Conservation (phyloP, 495 filamentous ascomycete genomes). For the Mytilinidion resinicola region DNA sequence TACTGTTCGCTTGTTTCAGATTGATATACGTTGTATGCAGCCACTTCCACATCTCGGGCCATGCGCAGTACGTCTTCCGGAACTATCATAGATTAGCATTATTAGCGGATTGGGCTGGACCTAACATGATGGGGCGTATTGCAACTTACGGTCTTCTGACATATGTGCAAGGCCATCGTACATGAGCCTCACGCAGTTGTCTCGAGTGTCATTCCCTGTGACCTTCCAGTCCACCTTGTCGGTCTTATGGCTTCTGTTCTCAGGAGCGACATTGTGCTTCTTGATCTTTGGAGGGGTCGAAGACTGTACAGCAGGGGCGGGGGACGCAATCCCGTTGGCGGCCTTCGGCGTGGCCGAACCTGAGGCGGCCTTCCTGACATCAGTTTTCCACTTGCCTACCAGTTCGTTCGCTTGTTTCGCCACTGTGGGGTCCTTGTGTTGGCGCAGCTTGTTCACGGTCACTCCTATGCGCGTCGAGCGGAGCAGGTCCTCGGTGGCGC, state of each 20-base stretch:
- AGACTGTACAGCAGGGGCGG: conserved; percentile 37
- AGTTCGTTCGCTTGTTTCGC: conserved; percentile 68
- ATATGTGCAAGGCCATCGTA: conserved; percentile 74
- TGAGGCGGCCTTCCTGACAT: conserved; percentile 51
- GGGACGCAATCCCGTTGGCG: conserved; percentile 37
- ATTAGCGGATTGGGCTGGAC: neutral
- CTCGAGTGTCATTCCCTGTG: conserved; percentile 63
- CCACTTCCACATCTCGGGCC: conserved; percentile 65
- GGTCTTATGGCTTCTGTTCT: conserved; percentile 70
- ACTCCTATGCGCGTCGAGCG: conserved; percentile 86
- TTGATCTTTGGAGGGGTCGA: conserved; percentile 43
- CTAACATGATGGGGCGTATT: conserved; percentile 24
- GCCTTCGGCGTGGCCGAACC: conserved; percentile 42
- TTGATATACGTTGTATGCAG: conserved; percentile 55
- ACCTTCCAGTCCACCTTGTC: conserved; percentile 68
- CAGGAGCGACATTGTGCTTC: conserved; percentile 60
- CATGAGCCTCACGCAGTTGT: conserved; percentile 81
- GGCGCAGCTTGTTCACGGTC: conserved; percentile 74
- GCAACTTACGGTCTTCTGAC: conserved; percentile 46
- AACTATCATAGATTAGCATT: conserved; percentile 21
- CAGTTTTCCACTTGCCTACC: conserved; percentile 78
- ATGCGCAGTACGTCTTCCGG: conserved; percentile 56
- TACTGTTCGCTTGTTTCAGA: conserved; percentile 67
- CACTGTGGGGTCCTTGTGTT: conserved; percentile 69
- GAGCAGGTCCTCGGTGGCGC: conserved; percentile 80